phyloP scores from a whole-genome alignment of 78 protist genomes.

The Dictyostelium firmibasis region DNA sequence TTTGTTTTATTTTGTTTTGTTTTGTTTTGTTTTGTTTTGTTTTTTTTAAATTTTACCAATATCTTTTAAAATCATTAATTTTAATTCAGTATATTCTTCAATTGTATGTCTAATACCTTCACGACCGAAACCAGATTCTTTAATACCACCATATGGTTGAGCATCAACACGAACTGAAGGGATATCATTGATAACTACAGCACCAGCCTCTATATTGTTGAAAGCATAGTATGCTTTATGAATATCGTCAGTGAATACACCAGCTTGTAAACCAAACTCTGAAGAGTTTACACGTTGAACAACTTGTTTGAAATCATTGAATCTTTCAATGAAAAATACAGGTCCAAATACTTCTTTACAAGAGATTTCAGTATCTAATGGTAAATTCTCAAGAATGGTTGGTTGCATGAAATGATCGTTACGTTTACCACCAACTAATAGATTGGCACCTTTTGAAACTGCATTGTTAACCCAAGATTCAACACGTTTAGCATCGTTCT shows the following conservation, averaged over 20 bases:
- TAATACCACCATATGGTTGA: constrained; percentile 90
- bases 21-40: too few relatives aligned
- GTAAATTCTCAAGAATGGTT: constrained; percentile 77
- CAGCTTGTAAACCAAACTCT: constrained; percentile 90
- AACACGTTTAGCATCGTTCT: constrained; percentile 76
- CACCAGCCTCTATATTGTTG: constrained; percentile 85
- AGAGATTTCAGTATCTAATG: constrained; percentile 5
- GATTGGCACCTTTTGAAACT: constrained; percentile 2
- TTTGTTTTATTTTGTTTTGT: too few relatives aligned
- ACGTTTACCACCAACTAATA: constrained; percentile 69
- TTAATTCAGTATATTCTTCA: constrained; percentile 85
- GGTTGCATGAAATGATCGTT: constrained; percentile 32
- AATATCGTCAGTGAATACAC: constrained; percentile 85
- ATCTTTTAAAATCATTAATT: constrained; percentile 86
- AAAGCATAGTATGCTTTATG: constrained; percentile 79
- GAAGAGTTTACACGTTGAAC: constrained; percentile 67
- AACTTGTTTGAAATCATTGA: constrained; percentile 74
- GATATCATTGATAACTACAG: constrained; percentile 87
- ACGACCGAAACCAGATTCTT: constrained; percentile 87
- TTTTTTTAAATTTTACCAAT: constrained; percentile 41
- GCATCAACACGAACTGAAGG: constrained; percentile 87
- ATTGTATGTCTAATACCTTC: constrained; percentile 88
- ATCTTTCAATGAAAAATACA: constrained; percentile 68
- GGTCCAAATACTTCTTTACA: constrained; percentile 87
- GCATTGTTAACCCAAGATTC: constrained; percentile 62